phyloP scores from a whole-genome alignment of 768 basidiomycete genomes.

The Russula dissimulans region DNA sequence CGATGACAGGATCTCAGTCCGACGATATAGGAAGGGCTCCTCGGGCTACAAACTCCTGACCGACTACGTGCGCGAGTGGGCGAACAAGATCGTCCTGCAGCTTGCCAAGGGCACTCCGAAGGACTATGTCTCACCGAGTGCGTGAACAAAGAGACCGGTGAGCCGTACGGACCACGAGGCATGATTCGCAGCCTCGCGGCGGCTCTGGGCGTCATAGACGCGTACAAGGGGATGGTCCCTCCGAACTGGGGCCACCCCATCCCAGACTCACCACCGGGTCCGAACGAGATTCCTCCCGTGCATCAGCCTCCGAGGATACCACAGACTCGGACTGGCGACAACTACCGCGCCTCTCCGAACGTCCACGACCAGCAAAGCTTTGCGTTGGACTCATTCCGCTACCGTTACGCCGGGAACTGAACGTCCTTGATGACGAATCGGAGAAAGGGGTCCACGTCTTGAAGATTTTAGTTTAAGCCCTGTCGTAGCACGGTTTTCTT shows the following conservation, averaged over 20 bases:
- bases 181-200: conserved; percentile 15
- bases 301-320: not conserved
- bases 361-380: not conserved
- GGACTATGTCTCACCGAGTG: conserved; percentile 12
- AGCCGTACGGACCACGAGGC: conserved; percentile 13
- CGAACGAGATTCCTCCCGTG: not conserved
- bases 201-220: conserved; percentile 2
- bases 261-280: not conserved
- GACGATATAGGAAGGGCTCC: not conserved
- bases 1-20: not conserved
- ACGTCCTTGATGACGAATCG: not conserved
- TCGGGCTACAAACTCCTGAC: not conserved
- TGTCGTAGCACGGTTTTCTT: not conserved
- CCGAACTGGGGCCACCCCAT: conserved; percentile 14
- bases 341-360: not conserved
- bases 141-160: not conserved
- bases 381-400: not conserved
- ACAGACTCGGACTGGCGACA: not conserved
- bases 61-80: not conserved
- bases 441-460: not conserved
- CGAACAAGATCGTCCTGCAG: conserved; percentile 15
- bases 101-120: conserved; percentile 6
- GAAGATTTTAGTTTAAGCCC: not conserved
- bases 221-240: conserved; percentile 1
- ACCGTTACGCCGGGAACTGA: not conserved